Evolutionary conservation across 1,139 yeast species (phyloP).

Genomic region (Magnusiomyces paraingens): DNA sequence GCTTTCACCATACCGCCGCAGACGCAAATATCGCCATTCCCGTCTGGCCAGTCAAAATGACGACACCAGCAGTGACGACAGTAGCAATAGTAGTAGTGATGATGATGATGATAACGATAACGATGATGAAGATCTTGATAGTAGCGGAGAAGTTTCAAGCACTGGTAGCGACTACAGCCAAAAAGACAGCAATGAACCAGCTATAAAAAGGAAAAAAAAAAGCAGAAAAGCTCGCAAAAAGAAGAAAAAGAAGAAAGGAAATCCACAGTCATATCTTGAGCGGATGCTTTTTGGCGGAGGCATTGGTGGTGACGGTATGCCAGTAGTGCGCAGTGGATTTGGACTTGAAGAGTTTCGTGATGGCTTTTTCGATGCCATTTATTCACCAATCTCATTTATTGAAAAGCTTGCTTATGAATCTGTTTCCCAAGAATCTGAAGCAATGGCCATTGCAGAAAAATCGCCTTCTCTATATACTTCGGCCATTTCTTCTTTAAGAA

Average conservation of each 20-base stretch:
- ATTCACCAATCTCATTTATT: slow-evolving; percentile 31
- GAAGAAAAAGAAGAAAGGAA: neutral
- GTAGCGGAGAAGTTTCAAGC: neutral
- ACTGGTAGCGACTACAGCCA: no score
- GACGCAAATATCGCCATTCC: neutral
- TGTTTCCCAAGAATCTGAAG: slow-evolving; percentile 3
- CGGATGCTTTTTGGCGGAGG: slow-evolving; percentile 3
- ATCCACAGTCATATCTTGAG: slow-evolving; percentile 1
- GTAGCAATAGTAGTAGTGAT: neutral
- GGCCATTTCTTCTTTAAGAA: neutral
- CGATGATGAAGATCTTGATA: neutral
- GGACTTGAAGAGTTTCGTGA: slow-evolving; percentile 41
- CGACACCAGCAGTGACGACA: neutral
- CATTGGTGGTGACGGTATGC: neutral
- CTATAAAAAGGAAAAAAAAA: no score
- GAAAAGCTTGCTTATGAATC: slow-evolving; percentile 19
- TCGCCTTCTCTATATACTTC: neutral
- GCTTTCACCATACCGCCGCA: neutral
- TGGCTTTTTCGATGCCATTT: slow-evolving; percentile 45
- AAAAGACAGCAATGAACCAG: no score
- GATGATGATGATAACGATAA: neutral
- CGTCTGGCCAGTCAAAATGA: neutral
- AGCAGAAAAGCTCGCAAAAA: no score
- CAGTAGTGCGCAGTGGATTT: slow-evolving; percentile 18
- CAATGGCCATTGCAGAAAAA: neutral